Base-by-base conservation (phyloP, 108 stramenopile species). In the Cyclotella atomus region DNA sequence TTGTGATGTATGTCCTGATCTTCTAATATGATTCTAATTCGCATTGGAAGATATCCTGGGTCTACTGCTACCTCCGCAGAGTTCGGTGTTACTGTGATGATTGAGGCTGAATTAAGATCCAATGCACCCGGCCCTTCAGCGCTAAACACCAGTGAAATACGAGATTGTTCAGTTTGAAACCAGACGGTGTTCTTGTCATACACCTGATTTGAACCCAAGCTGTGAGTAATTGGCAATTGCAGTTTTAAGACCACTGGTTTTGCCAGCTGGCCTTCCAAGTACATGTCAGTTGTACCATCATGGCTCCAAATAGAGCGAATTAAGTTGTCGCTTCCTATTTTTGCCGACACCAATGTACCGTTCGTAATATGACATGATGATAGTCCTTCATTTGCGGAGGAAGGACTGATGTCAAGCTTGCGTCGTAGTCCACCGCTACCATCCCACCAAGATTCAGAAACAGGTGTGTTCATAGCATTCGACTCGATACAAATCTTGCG, bases 11-110 rank as follows among this genome's bases (percentile, higher is more conserved):
- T 69, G 29, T 89, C 86, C 17, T 85, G 60, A 59, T 87, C 77
- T 46, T 89, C 89, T 12, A 85, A 64, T 65, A 89, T 85, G 10
- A 86, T 59, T 59, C 89, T 81, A 19, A 91, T 54, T 8, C 82
- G 69, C 4, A 82, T 57, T 50, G 54, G 41, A 28, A 74, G 46
- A 28, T 35, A 23, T 2, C 32, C 46, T 36, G 32, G 24, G 6
- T 25, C 17, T 36, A 72, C 28, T 63, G 55, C 27, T 6, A 72
- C 41, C 3, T 49, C 46, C 15, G 63, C 33, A 36, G 28, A 6
- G 7, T 57, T 50, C 14, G 50, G 52, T 47, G 50, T 19, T 34
- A 29, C 57, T 17, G 57, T 41, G 56, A 47, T 63, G 49, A 32
- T 60, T 29, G 43, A 2, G 36, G 12, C 4, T 2, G 43, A 45